phyloP scores from a whole-genome alignment of 805 yeast species.

The Candida tibetensis region DNA sequence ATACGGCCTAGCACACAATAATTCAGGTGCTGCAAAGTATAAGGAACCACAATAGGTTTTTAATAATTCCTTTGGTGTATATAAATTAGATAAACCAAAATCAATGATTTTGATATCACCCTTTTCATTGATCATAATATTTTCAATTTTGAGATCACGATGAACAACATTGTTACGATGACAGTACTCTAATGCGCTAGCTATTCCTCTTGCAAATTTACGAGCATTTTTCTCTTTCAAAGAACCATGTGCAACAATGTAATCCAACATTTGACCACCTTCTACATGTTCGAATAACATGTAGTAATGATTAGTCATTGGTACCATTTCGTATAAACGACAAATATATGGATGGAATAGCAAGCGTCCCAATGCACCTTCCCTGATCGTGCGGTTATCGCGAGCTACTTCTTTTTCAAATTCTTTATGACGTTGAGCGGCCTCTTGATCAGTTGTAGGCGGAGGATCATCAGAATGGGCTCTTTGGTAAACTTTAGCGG shows the following conservation, averaged over 20 bases:
- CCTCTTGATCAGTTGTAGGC: slow-evolving; percentile 55
- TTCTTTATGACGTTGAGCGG: slow-evolving; percentile 62
- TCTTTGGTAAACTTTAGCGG: slow-evolving; percentile 71
- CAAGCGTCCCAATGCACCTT: slow-evolving; percentile 89
- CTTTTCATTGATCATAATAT: slow-evolving; percentile 86
- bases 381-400: slow-evolving; percentile 89
- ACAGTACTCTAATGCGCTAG: slow-evolving; percentile 88
- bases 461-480: slow-evolving; percentile 70
- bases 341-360: slow-evolving; percentile 92
- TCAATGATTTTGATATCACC: slow-evolving; percentile 96
- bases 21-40: slow-evolving; percentile 98
- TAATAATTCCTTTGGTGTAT: slow-evolving; percentile 64
- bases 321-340: slow-evolving; percentile 86
- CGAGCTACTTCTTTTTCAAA: slow-evolving; percentile 81
- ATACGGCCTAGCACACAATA: slow-evolving; percentile 87
- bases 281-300: slow-evolving; percentile 95
- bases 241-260: slow-evolving; percentile 93
- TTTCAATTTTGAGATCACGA: slow-evolving; percentile 94
- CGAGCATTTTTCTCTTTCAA: slow-evolving; percentile 92
- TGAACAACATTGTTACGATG: slow-evolving; percentile 95
- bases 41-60: slow-evolving; percentile 96
- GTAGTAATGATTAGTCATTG: slow-evolving; percentile 95
- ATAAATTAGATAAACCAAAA: slow-evolving; percentile 91
- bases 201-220: slow-evolving; percentile 91
- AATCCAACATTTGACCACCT: slow-evolving; percentile 97